phyloP scores from a whole-genome alignment of 2,329 filamentous ascomycete species.

The Didymella lethalis region DNA sequence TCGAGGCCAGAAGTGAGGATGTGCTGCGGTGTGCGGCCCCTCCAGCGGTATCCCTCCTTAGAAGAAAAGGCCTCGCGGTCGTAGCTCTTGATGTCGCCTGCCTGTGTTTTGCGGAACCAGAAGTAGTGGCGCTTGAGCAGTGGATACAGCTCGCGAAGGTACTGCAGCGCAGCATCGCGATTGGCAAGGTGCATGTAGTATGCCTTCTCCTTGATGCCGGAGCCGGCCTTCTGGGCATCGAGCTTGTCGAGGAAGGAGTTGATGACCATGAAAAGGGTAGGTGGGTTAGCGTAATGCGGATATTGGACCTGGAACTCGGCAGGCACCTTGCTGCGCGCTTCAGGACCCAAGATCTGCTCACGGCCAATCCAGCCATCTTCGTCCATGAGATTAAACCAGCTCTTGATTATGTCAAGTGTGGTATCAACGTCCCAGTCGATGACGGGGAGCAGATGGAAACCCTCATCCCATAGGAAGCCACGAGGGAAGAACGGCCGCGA shows the following conservation, averaged over 20 bases:
- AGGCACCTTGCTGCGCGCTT: slow-evolving; percentile 95
- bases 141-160: slow-evolving; percentile 81
- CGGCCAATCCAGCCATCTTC: slow-evolving; percentile 97
- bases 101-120: slow-evolving; percentile 94
- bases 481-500: slow-evolving; percentile 95
- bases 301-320: slow-evolving; percentile 94
- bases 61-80: slow-evolving; percentile 86
- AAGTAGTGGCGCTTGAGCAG: slow-evolving; percentile 87
- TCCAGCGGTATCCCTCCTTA: slow-evolving; percentile 96
- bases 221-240: slow-evolving; percentile 54
- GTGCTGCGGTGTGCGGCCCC: slow-evolving; percentile 84
- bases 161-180: slow-evolving; percentile 71
- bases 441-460: slow-evolving; percentile 91
- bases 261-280: slow-evolving; percentile 89
- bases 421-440: slow-evolving; percentile 94
- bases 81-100: slow-evolving; percentile 88
- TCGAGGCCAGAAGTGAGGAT: slow-evolving; percentile 93
- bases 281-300: slow-evolving; percentile 96
- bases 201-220: slow-evolving; percentile 50
- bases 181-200: slow-evolving; percentile 73
- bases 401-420: slow-evolving; percentile 81
- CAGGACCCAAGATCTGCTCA: slow-evolving; percentile 90
- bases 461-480: slow-evolving; percentile 98
- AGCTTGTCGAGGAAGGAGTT: slow-evolving; percentile 85
- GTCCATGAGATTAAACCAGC: slow-evolving; percentile 96